phyloP scores from a whole-genome alignment of 495 filamentous ascomycete species.

The Collariella sp. region DNA sequence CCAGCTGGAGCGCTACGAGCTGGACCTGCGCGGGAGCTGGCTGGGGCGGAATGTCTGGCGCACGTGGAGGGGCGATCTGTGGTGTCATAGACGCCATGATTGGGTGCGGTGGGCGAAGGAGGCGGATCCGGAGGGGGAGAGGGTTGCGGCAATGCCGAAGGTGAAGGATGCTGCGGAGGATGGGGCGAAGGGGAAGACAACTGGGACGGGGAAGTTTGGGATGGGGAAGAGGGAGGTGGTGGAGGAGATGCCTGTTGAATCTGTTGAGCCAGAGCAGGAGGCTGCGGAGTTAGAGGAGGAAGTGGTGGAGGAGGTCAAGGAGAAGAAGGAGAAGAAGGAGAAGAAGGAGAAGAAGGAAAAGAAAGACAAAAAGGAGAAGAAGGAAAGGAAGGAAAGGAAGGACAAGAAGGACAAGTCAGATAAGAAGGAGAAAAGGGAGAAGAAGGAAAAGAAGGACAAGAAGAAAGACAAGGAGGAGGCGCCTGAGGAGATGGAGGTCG shows the following conservation, averaged over 20 bases:
- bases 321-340: slow-evolving; percentile 6
- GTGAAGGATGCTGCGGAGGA: slow-evolving; percentile 5
- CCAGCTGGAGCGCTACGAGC: slow-evolving; percentile 45
- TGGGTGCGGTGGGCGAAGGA: slow-evolving; percentile 65
- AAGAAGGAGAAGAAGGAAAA: slow-evolving; percentile 5
- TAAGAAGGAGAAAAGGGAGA: neutral
- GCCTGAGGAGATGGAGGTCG: neutral
- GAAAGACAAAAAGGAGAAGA: neutral
- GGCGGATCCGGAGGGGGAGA: slow-evolving; percentile 26
- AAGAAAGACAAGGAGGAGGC: neutral
- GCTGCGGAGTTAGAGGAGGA: too few relatives aligned
- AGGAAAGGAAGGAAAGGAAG: neutral
- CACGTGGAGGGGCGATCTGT: slow-evolving; percentile 88
- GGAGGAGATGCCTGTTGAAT: neutral
- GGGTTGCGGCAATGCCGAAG: slow-evolving; percentile 22
- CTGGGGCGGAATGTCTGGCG: slow-evolving; percentile 79
- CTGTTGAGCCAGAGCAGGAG: neutral
- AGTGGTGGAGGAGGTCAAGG: slow-evolving; percentile 9
- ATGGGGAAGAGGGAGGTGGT: neutral
- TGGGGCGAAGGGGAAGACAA: neutral
- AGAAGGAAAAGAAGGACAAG: neutral
- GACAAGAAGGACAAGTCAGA: neutral
- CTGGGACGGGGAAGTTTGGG: neutral
- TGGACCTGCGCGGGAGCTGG: slow-evolving; percentile 59
- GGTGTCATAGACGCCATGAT: slow-evolving; percentile 49